Evolutionary conservation across 371 early-diverging fungal genomes (phyloP).

Genomic region (Lichtheimia hyalospora): DNA sequence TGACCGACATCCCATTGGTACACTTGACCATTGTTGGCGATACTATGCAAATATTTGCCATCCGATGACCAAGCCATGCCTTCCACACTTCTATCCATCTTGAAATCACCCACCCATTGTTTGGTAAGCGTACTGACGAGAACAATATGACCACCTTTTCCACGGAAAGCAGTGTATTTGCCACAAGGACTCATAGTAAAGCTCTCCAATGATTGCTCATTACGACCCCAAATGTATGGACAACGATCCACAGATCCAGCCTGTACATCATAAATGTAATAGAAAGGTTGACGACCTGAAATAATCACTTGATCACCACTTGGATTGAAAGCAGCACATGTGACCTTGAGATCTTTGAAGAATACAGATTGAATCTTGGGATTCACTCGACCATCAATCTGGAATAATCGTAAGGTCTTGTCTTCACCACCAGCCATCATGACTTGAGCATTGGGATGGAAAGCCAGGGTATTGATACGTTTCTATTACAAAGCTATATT

Average conservation of each 20-base stretch:
- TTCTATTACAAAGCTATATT: not conserved
- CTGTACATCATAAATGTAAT: constrained; percentile 87
- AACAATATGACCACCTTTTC: constrained; percentile 77
- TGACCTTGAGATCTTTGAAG: constrained; percentile 82
- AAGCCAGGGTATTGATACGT: constrained; percentile 68
- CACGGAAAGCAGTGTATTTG: constrained; percentile 72
- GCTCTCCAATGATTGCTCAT: constrained; percentile 54
- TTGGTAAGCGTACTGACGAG: constrained; percentile 76
- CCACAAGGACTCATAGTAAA: constrained; percentile 67
- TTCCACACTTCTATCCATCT: constrained; percentile 80
- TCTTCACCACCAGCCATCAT: constrained; percentile 84
- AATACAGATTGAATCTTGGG: constrained; percentile 82
- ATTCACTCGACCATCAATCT: constrained; percentile 89
- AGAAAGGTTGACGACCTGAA: constrained; percentile 74
- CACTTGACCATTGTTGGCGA: constrained; percentile 65
- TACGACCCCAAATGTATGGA: constrained; percentile 72
- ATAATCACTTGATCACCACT: constrained; percentile 73
- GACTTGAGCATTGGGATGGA: constrained; percentile 91
- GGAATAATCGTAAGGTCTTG: constrained; percentile 83
- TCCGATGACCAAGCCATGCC: constrained; percentile 67
- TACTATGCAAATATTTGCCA: constrained; percentile 63
- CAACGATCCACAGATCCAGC: constrained; percentile 68
- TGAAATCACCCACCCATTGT: constrained; percentile 82
- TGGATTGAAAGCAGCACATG: constrained; percentile 73
- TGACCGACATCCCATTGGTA: constrained; percentile 73